A percentile compares a stretch with the other conserved stretches of the same genome.
Conservation (phyloP, 208 protist species). For the Trypanosoma scelopori region DNA sequence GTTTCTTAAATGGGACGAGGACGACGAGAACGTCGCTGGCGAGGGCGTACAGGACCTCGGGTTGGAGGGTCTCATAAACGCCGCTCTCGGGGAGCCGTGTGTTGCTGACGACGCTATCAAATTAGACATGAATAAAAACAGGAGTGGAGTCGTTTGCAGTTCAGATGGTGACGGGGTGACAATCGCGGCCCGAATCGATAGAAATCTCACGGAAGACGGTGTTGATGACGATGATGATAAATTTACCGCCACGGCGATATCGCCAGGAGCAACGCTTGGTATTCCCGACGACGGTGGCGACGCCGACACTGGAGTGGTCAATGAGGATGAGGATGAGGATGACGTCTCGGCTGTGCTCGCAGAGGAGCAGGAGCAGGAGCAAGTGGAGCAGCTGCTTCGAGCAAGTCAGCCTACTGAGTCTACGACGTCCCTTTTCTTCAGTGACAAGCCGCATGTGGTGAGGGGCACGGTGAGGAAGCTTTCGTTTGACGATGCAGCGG, state of each 20-base stretch:
- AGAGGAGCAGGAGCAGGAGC: slow-evolving; percentile 18
- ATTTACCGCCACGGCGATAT: background rate
- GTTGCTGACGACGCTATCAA: background rate
- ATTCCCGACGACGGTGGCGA: background rate
- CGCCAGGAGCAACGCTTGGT: background rate
- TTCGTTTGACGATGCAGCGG: slow-evolving; percentile 30
- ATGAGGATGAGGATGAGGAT: slow-evolving; percentile 26
- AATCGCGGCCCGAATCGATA: background rate
- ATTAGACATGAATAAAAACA: background rate
- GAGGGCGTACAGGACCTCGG: slow-evolving; percentile 11
- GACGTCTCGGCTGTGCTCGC: slow-evolving; percentile 10
- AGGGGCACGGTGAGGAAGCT: background rate
- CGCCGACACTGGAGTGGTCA: background rate
- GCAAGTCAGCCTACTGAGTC: slow-evolving; percentile 6
- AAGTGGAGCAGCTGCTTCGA: slow-evolving; percentile 10
- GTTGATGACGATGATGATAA: slow-evolving; percentile 7
- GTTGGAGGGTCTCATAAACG: slow-evolving; percentile 20
- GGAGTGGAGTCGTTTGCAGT: background rate
- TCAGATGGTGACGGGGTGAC: background rate
- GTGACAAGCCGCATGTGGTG: background rate
- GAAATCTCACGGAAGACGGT: background rate
- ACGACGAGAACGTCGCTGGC: background rate
- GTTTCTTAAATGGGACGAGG: slow-evolving; percentile 10
- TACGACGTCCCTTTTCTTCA: slow-evolving; percentile 24
- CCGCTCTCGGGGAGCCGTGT: slow-evolving; percentile 9